Evolutionary conservation across 805 yeast genomes (phyloP).

Genomic region (Nakazawaea siamensis): DNA sequence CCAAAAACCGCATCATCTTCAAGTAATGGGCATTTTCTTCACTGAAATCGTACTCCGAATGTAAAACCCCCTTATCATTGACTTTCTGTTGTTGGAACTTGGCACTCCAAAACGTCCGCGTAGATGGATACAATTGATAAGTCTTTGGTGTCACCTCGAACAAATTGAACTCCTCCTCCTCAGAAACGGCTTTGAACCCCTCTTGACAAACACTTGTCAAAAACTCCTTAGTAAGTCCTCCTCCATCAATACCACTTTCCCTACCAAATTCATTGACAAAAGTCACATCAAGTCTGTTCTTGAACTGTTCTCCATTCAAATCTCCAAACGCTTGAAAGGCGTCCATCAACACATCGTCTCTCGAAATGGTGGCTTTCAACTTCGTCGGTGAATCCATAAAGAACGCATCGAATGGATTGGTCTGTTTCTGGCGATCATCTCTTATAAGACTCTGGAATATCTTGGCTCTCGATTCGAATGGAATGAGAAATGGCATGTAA

Average conservation of each 20-base stretch:
- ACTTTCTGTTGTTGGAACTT: conserved; percentile 17
- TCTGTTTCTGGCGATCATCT: conserved; percentile 32
- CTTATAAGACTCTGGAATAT: conserved; percentile 59
- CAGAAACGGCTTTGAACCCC: conserved; percentile 41
- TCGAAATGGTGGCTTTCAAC: conserved; percentile 46
- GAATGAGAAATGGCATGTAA: conserved; percentile 70
- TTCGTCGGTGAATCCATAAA: conserved; percentile 11
- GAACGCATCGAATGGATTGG: conserved; percentile 14
- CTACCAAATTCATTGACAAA: conserved; percentile 68
- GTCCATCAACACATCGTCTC: conserved; percentile 69
- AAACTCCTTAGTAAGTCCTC: conserved; percentile 91
- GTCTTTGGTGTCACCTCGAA: conserved; percentile 33
- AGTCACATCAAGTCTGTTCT: conserved; percentile 49
- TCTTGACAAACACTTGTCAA: conserved; percentile 64
- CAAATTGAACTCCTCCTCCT: conserved; percentile 19
- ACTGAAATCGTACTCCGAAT: conserved; percentile 9
- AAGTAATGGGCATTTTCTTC: conserved; percentile 17
- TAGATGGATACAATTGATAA: conserved; percentile 70
- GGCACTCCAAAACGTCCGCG: conserved; percentile 27
- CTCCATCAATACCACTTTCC: conserved; percentile 95
- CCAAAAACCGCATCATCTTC: conserved; percentile 51
- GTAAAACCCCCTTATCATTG: conserved; percentile 19
- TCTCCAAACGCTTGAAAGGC: conserved; percentile 54
- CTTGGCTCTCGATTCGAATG: conserved; percentile 66
- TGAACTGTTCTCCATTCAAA: conserved; percentile 44